Base-by-base conservation (phyloP, 1,284 basidiomycete species). In the Apiotrichum akiyoshidainum region DNA sequence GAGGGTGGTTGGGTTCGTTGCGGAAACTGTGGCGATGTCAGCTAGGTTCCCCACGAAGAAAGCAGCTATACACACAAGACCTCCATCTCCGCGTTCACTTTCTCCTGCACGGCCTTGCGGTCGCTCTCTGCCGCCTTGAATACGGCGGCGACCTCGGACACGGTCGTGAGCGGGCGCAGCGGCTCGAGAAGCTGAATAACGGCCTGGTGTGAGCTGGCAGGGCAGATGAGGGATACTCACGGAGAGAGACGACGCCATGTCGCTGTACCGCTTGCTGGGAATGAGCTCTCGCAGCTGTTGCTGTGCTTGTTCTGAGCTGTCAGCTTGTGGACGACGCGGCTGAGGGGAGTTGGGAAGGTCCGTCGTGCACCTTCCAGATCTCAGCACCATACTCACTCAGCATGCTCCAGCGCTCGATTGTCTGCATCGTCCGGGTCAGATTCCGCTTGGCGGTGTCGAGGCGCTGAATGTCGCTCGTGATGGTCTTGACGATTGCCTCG, bases 371-470 rank as follows among this genome's bases (percentile, higher is more conserved):
- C n/a, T 53, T 4, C 13, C 41, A 53, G 21, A n/a, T 45, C n/a
- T 46, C 39, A 6, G 51, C 6, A 19, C 21, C 21, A 26, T n/a
- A 78, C 84, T 44, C 68, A 94, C 93, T 89, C 19, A 99, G 83
- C 91, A 96, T 96, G 73, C 93, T 92, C 68, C 98, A 82, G 46
- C 92, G 81, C 76, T 92, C 94, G 64, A 98, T 79, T 2, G 87
- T 89, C 6, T 90, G 94, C 85, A 99, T 93, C 68, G 90, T 92
- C 26, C 85, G 80, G 26, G 89, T 87, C 48, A 95, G 83, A 72
- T 99, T 98, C 78, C 87, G 88, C 83, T 99, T 99, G 35, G 93
- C 94, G 37, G 90, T 81, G 74, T 99, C 96, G 37, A 99, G 83
- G 8, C 89, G 86, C 73, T 97, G 92, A 57, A 99, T 98, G 75